Evolutionary conservation across 1,139 yeast species (phyloP), one percentile per base, ranked within the genome.

Genomic region (Chernovozyma sophiae-reginae): DNA sequence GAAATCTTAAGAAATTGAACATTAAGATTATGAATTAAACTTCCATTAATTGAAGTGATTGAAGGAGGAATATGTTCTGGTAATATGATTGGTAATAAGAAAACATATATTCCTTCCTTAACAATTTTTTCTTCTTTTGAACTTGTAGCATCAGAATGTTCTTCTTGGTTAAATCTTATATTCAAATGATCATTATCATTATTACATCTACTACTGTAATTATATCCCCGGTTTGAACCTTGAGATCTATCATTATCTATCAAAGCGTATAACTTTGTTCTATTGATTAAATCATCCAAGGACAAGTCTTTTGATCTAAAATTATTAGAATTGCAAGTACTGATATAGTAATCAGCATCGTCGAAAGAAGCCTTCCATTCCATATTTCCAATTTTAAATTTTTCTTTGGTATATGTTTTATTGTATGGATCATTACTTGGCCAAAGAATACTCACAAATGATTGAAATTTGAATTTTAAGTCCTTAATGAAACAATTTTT

Each of bases 91-190:
- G 95, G 94, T 31, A 89, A 62, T 31, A 86, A 60, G 55, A 84
- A 89, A 1, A 87, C 80, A 52, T 89, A 89, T 50, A 83, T 77
- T 23, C 97, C 96, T 8, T 95, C 79, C 37, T 76, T 76, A 47
- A 68, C 68, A 26, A 62, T 44, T 19, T 48, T 45, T 19, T 30
- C 29, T 16, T 45, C 22, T 12, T 16, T 16, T 6, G 29, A 16
- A 12, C 29, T 11, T 6, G 23, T 10, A 7, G 10, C 23, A 20
- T 7, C 10, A 6, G 10, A 7, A 20, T 20, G 6, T 7, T 6
- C 10, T 6, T 6, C 8, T 20, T 10, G 8, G 10, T 10, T 20
- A 20, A 20, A 20, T n/a, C n/a, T n/a, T n/a, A n/a, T n/a, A n/a
- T n/a, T n/a, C n/a, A n/a, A n/a, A n/a, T n/a, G n/a, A 20, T 20